Base-by-base conservation (phyloP, 106 monocot genomes). In the Iris macrosiphon region DNA sequence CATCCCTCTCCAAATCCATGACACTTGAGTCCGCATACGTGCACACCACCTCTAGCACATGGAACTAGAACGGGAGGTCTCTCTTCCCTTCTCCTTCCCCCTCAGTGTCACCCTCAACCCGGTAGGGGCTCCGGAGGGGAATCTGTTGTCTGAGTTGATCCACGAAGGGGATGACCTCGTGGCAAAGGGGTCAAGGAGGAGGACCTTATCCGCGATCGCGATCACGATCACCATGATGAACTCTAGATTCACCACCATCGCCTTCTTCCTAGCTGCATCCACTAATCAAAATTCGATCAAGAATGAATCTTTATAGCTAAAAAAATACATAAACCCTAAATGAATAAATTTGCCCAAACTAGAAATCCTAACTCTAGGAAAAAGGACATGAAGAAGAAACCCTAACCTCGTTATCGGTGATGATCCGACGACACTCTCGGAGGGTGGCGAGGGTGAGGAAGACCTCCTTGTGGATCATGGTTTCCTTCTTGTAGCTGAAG, bases 261-360 rank as follows among this genome's bases (percentile, higher is more conserved):
- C 98, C 40, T 74, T 99, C 38, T 91, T 87, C 61, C 98, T 99
- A 4, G 87, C 98, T 99, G 82, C 16, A n/a, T n/a, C n/a, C n/a
- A n/a, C n/a, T n/a, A n/a, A n/a, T n/a, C n/a, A n/a, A n/a, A n/a
- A n/a, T n/a, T n/a, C n/a, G n/a, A n/a, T n/a, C n/a, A n/a, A n/a
- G n/a, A n/a, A n/a, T n/a, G n/a, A n/a, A n/a, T n/a, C n/a, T n/a
- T n/a, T n/a, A n/a, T n/a, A n/a, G n/a, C n/a, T n/a, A n/a, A n/a
- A n/a, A n/a, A n/a, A n/a, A n/a, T n/a, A n/a, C n/a, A n/a, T n/a
- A n/a, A n/a, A n/a, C n/a, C n/a, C n/a, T n/a, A n/a, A n/a, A n/a
- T n/a, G n/a, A n/a, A n/a, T n/a, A n/a, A n/a, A n/a, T n/a, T n/a
- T n/a, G n/a, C n/a, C n/a, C n/a, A n/a, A n/a, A n/a, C n/a, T n/a